phyloP scores from a whole-genome alignment of 2,329 filamentous ascomycete genomes.

The Trichoderma cornu-damae region DNA sequence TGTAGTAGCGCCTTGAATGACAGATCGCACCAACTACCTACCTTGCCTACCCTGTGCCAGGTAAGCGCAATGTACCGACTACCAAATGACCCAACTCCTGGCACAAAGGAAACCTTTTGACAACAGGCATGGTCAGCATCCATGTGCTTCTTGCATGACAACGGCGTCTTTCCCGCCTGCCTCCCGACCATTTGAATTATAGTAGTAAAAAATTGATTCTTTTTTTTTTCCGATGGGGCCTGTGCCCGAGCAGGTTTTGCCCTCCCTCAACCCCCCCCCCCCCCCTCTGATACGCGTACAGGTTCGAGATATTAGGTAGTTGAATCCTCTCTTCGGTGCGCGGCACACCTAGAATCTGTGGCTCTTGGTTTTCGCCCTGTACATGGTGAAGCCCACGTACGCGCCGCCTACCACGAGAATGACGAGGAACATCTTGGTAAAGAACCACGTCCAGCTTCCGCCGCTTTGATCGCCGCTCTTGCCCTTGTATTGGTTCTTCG shows the following conservation, averaged over 20 bases:
- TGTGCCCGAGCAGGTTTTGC: neutral
- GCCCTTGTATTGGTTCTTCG: conserved; percentile 31
- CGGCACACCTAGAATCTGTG: conserved; percentile 47
- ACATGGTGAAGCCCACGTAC: conserved; percentile 84
- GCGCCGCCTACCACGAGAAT: conserved; percentile 62
- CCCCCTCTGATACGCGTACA: neutral
- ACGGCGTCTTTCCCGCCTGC: neutral
- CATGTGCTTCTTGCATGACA: neutral
- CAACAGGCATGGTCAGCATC: neutral
- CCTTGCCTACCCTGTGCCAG: neutral
- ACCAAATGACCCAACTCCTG: neutral
- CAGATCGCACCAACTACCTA: neutral
- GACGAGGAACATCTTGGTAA: conserved; percentile 80
- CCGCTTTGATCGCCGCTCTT: conserved; percentile 33
- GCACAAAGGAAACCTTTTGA: neutral
- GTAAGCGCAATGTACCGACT: conserved; percentile 4
- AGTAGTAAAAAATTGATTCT: too few relatives aligned
- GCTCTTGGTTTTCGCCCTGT: conserved; percentile 60
- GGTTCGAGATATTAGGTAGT: neutral
- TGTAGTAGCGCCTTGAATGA: too few relatives aligned
- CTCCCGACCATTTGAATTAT: neutral
- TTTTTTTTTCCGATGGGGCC: neutral
- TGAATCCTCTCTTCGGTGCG: neutral
- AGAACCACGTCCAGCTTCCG: conserved; percentile 56
- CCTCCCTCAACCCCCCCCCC: too few relatives aligned